Base-by-base conservation (phyloP, 225 moss, liverwort and hornwort species). In the Ulota crispa region DNA sequence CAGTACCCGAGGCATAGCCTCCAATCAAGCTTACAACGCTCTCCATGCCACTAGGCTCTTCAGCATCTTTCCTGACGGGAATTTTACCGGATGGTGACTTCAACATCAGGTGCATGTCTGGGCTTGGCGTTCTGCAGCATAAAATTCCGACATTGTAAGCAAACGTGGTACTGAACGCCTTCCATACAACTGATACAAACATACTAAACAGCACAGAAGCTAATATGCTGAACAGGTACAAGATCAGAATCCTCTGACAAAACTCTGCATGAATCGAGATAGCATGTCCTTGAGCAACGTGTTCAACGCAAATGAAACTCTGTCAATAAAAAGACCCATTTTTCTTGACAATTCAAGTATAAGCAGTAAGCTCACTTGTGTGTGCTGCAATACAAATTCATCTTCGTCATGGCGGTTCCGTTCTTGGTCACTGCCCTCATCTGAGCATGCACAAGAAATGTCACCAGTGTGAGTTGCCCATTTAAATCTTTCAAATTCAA, bases 1-100 rank as follows among this genome's bases (percentile, higher is more conserved):
- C 79, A 75, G 71, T 82, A 55, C 87, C 81, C 31, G 88, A 82
- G 36, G 88, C 75, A 64, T 85, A 88, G 57, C 85, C 92, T 73
- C 92, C 92, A 83, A 95, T 77, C 85, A 99, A 85, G 84, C 91
- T 93, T 68, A 93, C 93, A 69, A 94, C 89, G 82, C 96, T 94
- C 70, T 93, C 92, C 81, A 90, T 86, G 76, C 74, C 88, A 67
- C 81, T 89, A 8, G 85, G 77, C 81, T 89, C 87, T 39, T 80
- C 84, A 31, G 92, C 83, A 68, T 82, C 92, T 81, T 90, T 89
- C 78, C 87, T 92, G 39, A 85, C 90, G 57, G 93, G 86, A 20
- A 91, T 73, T 85, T 94, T 99, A 24, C 94, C 96, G 57, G 94
- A 90, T 27, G 94, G 90, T 45, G 94, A 93, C 83, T 89, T 89